Percentiles rank a stretch among this genome's conserved stretches.
Conservation (phyloP, 768 basidiomycete species). For the Pleurotus sapidus region DNA sequence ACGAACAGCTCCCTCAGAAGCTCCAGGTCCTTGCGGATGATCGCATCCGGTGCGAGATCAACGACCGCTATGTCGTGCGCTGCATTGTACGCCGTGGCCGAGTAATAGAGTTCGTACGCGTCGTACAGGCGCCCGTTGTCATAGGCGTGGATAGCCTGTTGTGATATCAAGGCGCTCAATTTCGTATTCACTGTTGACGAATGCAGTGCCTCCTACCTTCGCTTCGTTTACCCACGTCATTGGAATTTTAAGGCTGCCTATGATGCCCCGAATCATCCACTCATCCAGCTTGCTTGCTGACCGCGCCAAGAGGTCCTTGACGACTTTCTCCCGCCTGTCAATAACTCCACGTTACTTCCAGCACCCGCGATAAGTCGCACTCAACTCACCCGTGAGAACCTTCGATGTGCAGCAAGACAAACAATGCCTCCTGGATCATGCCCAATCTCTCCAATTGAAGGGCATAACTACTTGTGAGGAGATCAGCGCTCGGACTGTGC, state of each 20-base stretch:
- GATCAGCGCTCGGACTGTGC: constrained; percentile 80
- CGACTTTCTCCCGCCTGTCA: constrained; percentile 72
- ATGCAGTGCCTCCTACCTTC: constrained; percentile 46
- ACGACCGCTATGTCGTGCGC: constrained; percentile 84
- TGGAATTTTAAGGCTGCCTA: constrained; percentile 80
- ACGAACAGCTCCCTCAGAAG: constrained; percentile 70
- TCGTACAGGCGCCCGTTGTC: constrained; percentile 59
- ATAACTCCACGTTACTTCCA: constrained; percentile 4
- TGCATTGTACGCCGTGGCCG: constrained; percentile 63
- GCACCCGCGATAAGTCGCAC: constrained; percentile 16
- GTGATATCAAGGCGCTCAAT: neutral
- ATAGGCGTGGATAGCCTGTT: constrained; percentile 65
- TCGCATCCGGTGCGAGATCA: constrained; percentile 87
- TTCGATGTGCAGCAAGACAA: constrained; percentile 88
- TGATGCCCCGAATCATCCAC: constrained; percentile 68
- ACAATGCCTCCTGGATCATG: constrained; percentile 81
- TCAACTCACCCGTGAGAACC: constrained; percentile 73
- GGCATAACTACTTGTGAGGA: constrained; percentile 82
- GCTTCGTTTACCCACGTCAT: constrained; percentile 88
- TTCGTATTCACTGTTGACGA: constrained; percentile 2
- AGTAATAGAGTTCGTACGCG: constrained; percentile 75
- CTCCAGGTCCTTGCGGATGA: constrained; percentile 63
- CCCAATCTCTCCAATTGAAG: constrained; percentile 80
- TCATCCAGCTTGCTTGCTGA: constrained; percentile 65
- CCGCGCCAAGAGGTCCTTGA: constrained; percentile 77